These are phyloP conservation scores for Ceraceosorus bombacis DNA, from an alignment of 1,284 basidiomycete species.

Conservation along the genomic window DNA sequence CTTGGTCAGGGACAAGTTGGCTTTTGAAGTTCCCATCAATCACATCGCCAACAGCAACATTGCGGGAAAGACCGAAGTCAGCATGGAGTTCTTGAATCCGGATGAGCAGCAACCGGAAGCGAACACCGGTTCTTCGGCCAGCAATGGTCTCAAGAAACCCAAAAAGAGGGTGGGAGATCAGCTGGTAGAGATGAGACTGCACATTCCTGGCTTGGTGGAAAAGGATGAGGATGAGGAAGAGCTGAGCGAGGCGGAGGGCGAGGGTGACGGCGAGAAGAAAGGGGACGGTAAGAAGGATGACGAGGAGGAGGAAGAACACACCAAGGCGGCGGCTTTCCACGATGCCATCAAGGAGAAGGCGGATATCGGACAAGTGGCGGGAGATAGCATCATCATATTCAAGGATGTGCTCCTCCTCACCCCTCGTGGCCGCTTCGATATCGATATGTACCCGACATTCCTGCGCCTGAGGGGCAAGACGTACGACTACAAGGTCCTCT, in stretches of 20 bases:
- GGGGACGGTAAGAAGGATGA: constrained; percentile 49
- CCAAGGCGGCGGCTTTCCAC: constrained; percentile 92
- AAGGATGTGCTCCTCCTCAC: constrained; percentile 95
- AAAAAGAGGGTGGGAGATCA: constrained; percentile 53
- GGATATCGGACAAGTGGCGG: constrained; percentile 83
- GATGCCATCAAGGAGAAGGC: constrained; percentile 94
- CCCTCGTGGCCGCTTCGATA: constrained; percentile 86
- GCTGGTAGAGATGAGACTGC: constrained; percentile 91
- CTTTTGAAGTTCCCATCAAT: constrained; percentile 82
- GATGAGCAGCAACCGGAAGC: constrained; percentile 45
- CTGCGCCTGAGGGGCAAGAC: constrained; percentile 91
- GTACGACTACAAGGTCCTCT: constrained; percentile 97
- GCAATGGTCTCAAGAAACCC: constrained; percentile 16
- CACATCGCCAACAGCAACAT: constrained; percentile 96
- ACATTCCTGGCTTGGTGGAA: constrained; percentile 71
- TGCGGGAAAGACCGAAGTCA: constrained; percentile 91
- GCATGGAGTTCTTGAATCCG: constrained; percentile 75
- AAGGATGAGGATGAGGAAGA: constrained; percentile 52
- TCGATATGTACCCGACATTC: constrained; percentile 95
- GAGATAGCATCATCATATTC: constrained; percentile 88
- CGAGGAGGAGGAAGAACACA: constrained; percentile 56
- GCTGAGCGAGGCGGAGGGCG: constrained; percentile 14
- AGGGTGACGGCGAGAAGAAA: constrained; percentile 48
- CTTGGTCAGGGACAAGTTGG: constrained; percentile 75
- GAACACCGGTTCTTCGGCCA: constrained; percentile 40